These are phyloP conservation scores for Solanum commersonii DNA, from an alignment of 257 asterid species.

Conservation along the genomic window DNA sequence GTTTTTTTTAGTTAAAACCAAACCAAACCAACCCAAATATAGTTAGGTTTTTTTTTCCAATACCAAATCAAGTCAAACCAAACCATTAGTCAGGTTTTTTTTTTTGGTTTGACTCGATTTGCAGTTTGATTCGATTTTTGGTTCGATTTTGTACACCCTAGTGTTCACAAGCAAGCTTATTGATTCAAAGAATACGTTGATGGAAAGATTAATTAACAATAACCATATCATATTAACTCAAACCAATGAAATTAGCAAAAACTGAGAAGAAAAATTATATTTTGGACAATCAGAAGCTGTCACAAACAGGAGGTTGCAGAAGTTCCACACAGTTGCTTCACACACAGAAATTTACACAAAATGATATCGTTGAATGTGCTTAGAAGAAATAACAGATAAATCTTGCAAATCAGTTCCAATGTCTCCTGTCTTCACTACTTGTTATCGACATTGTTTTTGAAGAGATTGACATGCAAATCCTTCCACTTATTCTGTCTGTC, in stretches of 20 bases:
- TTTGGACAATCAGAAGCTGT: neutral
- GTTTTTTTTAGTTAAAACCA: too few relatives aligned
- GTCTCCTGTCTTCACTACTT: constrained; percentile 88
- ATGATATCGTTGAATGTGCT: neutral
- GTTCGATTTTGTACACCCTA: too few relatives aligned
- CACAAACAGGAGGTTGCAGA: neutral
- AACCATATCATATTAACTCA: neutral
- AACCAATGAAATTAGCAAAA: neutral
- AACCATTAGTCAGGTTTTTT: too few relatives aligned
- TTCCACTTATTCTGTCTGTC: constrained; percentile 68
- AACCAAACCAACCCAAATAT: too few relatives aligned
- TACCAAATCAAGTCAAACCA: too few relatives aligned
- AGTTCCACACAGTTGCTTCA: neutral
- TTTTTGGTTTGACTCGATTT: too few relatives aligned
- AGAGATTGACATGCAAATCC: constrained; percentile 78
- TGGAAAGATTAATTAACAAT: neutral
- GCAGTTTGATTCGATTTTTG: too few relatives aligned
- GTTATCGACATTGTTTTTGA: constrained; percentile 81
- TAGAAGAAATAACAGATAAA: neutral
- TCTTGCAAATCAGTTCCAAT: constrained; percentile 79
- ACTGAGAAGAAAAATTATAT: neutral
- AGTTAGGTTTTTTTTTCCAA: too few relatives aligned
- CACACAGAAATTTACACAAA: neutral
- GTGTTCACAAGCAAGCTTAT: neutral
- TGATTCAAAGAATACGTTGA: neutral